Evolutionary conservation across 192 early-diverging fungal species (phyloP), one percentile per base, ranked within the genome.

Genomic region (Backusella liffmaniae): DNA sequence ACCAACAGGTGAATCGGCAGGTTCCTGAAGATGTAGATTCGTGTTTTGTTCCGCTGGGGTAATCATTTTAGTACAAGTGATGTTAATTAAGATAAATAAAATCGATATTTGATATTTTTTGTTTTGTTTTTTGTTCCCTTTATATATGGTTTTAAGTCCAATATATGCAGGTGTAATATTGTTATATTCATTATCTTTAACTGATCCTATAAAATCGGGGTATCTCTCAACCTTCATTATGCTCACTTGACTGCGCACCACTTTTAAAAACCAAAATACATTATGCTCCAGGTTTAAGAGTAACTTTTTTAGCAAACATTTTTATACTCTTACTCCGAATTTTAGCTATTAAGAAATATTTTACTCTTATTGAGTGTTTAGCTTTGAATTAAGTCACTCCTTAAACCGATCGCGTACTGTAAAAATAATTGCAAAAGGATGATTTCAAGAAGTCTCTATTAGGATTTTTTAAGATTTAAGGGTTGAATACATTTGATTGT

Each of bases 1-100:
- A 3, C 82, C 82, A 32, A 77, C 53, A 7, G 82, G 82, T 10
- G 80, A 81, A 32, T 73, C 73, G 1, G 80, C 68, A 23, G 73
- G 32, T 49, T 65, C 30, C 4, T 44, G 34, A 2, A 3, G 7
- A 34, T 70, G 26, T n/a, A 16, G 67, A 32, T 46, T 73, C 4
- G 73, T 49, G 10, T 79, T 79, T 41, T 65, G 9, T 29, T 44
- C 49, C n/a, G 75, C 77, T 5, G 46, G 53, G 21, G 77, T 79
- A 30, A 79, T 68, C 76, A 77, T 73, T 23, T 62, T 29, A 62
- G 12, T 62, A 59, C 23, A 5, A 6, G 23, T 59, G 3, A 26
- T 3, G 12, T 62, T 62, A 26, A 26, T 13, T 4, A 59, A 59
- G 10, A 62, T 1, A 66, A 41, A 74, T 30, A 36, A 26, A 59